Base-by-base conservation (phyloP, 768 basidiomycete species). In the Termitomyces sp. region DNA sequence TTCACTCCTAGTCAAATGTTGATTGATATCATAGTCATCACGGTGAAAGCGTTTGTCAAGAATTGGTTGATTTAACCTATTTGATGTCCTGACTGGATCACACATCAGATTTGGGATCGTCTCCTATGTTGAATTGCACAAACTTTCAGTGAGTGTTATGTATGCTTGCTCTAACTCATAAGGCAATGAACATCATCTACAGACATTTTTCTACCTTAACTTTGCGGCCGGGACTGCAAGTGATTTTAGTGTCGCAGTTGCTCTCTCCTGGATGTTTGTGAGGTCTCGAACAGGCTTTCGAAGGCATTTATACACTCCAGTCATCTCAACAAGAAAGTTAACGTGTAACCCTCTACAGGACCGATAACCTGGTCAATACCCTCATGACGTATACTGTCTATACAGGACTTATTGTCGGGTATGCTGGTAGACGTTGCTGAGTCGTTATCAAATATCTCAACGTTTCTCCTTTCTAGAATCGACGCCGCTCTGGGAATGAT, bases 321-420 rank as follows among this genome's bases (percentile, higher is more conserved):
- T n/a, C 43, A 10, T 24, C 46, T 38, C 22, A 35, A 26, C 54
- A 52, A 50, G 32, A 24, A 55, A 32, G 5, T 16, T 52, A 22
- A 54, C 47, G 20, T 43, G 7, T 18, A 26, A 43, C 41, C 4
- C 5, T 43, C 5, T 36, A 50, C 58, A 83, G 83, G 57, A 84
- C 82, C 20, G 78, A 86, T 54, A 73, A 76, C 1, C 60, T 84
- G 9, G 71, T 84, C 52, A 73, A 71, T 13, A 64, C 71, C 0
- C 73, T 86, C 4, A 76, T 85, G 65, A 44, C 74, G 32, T 85
- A 82, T 58, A 74, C 78, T 2, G 72, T 85, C 53, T 83, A 84
- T 59, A 86, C 84, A 0, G 83, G 84, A 63, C 60, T 76, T 61
- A 68, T 75, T 36, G 70, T 74, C 35, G 72, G 71, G 71, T 77